Percentiles rank a stretch among this genome's conserved stretches.
Conservation (phyloP, 2,329 filamentous ascomycete species). For the Aspergillus fumigatus region DNA sequence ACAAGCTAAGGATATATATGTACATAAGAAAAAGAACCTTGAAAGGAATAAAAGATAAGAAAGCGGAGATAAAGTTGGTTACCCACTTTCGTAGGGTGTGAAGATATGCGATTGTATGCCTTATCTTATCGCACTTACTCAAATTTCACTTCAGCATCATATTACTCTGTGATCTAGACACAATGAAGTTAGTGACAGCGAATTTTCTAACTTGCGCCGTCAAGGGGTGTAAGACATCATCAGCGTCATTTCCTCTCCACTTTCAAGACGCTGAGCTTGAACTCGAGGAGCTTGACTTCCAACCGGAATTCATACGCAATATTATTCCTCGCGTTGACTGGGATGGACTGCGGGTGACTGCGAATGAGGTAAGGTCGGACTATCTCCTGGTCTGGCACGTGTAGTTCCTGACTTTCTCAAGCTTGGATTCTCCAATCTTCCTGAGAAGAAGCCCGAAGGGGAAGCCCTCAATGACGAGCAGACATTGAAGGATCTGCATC, state of each 20-base stretch:
- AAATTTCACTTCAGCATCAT: not conserved
- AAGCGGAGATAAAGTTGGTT: not conserved
- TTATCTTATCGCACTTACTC: not conserved
- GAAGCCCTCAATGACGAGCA: conserved; percentile 63
- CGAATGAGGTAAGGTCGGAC: conserved; percentile 54
- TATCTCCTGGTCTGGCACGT: not conserved
- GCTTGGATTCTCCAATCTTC: conserved; percentile 75
- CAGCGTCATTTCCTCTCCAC: conserved; percentile 81
- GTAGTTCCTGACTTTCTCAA: conserved; percentile 34
- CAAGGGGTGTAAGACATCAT: conserved; percentile 83
- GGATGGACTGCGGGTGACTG: conserved; percentile 70
- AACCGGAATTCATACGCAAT: conserved; percentile 75
- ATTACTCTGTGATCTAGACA: not conserved
- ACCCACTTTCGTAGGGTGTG: not conserved
- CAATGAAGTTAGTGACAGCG: conserved; percentile 91
- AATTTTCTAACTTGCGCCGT: conserved; percentile 97
- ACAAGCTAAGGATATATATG: too few species aligned
- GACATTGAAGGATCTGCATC: conserved; percentile 72
- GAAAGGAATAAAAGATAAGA: not conserved
- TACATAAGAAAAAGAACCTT: too few species aligned
- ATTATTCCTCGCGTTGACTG: conserved; percentile 86
- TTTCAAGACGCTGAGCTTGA: conserved; percentile 89
- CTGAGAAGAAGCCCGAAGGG: conserved; percentile 59
- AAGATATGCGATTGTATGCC: not conserved
- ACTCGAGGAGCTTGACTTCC: conserved; percentile 75